Percentiles rank a stretch among this genome's conserved stretches.
phyloP scores from a whole-genome alignment of 2,329 filamentous ascomycete species.

The Cladosporium sp. region DNA sequence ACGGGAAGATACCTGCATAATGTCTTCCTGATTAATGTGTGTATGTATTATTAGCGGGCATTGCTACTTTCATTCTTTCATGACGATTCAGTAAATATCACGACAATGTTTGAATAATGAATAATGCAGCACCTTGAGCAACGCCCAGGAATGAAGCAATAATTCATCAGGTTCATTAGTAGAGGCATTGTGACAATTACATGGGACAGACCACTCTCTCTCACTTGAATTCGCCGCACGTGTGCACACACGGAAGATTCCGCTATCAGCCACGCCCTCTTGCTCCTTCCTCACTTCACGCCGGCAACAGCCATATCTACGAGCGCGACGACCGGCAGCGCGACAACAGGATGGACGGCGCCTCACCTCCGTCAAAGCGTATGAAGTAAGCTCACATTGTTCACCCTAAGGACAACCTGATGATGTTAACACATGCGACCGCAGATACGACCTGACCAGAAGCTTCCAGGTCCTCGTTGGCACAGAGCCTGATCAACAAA shows the following conservation, averaged over 20 bases:
- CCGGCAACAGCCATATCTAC: no score
- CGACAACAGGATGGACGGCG: background rate
- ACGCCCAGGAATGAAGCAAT: no score
- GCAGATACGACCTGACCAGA: background rate
- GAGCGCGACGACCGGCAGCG: no score
- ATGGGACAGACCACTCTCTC: no score
- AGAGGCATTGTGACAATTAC: no score
- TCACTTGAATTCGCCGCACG: no score
- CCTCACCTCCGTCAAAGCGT: background rate
- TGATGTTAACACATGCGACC: background rate
- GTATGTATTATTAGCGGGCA: slow-evolving; percentile 2
- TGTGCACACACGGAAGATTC: no score
- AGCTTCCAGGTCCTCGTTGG: background rate
- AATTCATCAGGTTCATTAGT: no score
- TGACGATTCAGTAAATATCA: background rate
- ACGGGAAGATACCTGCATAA: slow-evolving; percentile 16
- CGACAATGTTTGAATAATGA: background rate
- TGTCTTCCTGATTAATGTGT: background rate
- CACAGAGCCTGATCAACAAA: background rate
- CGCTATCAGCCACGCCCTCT: no score
- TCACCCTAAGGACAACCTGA: background rate
- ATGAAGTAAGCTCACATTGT: background rate
- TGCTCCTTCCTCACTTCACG: no score
- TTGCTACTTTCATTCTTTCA: background rate
- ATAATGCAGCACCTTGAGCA: background rate